phyloP scores from a whole-genome alignment of 768 basidiomycete genomes.

The Amanita rimosa region DNA sequence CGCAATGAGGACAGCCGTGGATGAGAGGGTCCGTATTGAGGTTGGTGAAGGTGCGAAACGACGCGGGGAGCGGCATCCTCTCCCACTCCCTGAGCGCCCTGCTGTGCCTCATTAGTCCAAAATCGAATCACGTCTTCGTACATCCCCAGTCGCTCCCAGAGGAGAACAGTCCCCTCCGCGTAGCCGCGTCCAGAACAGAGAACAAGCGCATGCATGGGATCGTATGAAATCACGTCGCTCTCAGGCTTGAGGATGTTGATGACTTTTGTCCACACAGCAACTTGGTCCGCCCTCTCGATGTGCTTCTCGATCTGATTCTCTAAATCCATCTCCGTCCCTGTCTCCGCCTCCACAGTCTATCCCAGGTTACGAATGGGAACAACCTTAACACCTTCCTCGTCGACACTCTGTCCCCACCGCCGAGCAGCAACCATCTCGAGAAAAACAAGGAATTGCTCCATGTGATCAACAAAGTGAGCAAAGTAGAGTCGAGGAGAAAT shows the following conservation, averaged over 20 bases:
- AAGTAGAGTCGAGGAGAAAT: slow-evolving; percentile 86
- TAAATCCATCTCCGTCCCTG: slow-evolving; percentile 19
- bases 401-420: slow-evolving; percentile 69
- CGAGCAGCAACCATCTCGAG: slow-evolving; percentile 75
- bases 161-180: slow-evolving; percentile 72
- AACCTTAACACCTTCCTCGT: slow-evolving; percentile 9
- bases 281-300: slow-evolving; percentile 55
- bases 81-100: slow-evolving; percentile 21
- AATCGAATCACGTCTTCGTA: slow-evolving; percentile 91
- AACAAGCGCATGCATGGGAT: slow-evolving; percentile 87
- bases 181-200: slow-evolving; percentile 81
- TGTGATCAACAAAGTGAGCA: slow-evolving; percentile 88
- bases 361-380: too few species aligned
- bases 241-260: slow-evolving; percentile 58
- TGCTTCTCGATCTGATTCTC: slow-evolving; percentile 17
- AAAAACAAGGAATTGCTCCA: slow-evolving; percentile 73
- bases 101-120: slow-evolving; percentile 70
- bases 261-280: slow-evolving; percentile 85
- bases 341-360: slow-evolving; percentile 2
- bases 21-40: slow-evolving; percentile 54
- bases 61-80: slow-evolving; percentile 46
- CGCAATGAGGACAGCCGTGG: slow-evolving; percentile 75
- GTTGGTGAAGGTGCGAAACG: slow-evolving; percentile 47
- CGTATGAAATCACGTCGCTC: slow-evolving; percentile 59
- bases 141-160: slow-evolving; percentile 95